Base-by-base conservation (phyloP, 2,329 filamentous ascomycete genomes). In the Fusarium incarnatum region DNA sequence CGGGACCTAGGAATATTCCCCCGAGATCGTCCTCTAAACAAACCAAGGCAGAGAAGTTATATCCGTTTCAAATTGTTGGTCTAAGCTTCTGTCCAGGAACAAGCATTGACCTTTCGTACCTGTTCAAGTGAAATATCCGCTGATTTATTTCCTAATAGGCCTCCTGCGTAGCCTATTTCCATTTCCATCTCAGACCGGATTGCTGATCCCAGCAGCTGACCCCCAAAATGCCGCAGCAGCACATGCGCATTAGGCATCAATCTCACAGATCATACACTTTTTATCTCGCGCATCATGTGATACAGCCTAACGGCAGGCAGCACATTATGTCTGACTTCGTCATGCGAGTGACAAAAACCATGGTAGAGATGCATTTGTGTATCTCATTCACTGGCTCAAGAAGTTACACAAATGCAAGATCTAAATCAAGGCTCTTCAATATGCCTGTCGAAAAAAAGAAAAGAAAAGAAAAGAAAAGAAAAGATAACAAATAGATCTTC, bases 261-360 rank as follows among this genome's bases (percentile, higher is more conserved):
- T 56, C 48, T 56, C 22, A 37, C 34, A 45, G n/a, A 30, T 60
- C 16, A 12, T 52, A 22, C 44, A 18, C 9, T 57, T 40, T 60
- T 10, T 13, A 32, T 20, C n/a, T 57, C 28, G 20, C 28, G 27
- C 52, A 49, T 66, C 68, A 71, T 71, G 68, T 71, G 68, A 71
- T 50, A 46, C 27, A 13, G 7, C 22, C 16, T 32, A 55, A 44
- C 48, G 11, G 68, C 56, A 62, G 62, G 48, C 54, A 71, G 53
- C 55, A 48, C 16, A 58, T 45, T 10, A 13, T n/a, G 18, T 37
- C 40, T 25, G 28, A 34, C 27, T 23, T 10, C 20, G 44, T 70
- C 54, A 70, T 64, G 57, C 57, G 67, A 56, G 42, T 15, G 15
- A 50, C 48, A 45, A 28, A 20, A 41, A 53, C 30, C 65, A 45